phyloP scores from a whole-genome alignment of 2,329 filamentous ascomycete species.

The Sporothrix humicola region DNA sequence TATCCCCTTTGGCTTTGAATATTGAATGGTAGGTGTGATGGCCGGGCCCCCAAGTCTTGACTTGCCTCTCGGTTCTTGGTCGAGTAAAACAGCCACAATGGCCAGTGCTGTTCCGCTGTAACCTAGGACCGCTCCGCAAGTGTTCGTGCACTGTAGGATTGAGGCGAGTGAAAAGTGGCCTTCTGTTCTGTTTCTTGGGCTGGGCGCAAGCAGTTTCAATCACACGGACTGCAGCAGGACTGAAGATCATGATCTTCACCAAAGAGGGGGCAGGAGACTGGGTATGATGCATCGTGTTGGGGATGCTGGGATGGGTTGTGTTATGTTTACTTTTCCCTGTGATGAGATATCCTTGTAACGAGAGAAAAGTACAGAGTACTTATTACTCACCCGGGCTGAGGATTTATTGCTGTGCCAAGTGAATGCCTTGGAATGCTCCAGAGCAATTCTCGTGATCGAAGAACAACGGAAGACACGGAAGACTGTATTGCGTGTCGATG shows the following conservation, averaged over 20 bases:
- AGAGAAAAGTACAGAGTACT: not conserved
- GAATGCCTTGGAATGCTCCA: not conserved
- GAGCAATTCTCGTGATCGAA: not conserved
- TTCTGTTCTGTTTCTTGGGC: not conserved
- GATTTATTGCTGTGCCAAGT: not conserved
- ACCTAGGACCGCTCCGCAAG: slow-evolving; percentile 2
- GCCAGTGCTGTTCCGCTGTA: not conserved
- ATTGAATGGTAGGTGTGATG: not conserved
- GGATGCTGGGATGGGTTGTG: not conserved
- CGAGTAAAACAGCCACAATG: not conserved
- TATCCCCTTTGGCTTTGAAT: slow-evolving; percentile 9
- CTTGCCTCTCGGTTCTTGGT: not conserved
- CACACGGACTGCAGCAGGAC: not conserved
- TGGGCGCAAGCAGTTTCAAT: not conserved
- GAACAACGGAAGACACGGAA: not conserved
- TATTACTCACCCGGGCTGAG: too few species aligned
- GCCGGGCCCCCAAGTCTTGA: not conserved
- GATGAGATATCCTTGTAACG: not conserved
- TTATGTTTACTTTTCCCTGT: not conserved
- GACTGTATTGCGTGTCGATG: not conserved
- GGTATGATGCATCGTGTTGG: not conserved
- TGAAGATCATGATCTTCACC: slow-evolving; percentile 1
- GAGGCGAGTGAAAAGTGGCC: not conserved
- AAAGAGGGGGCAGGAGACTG: not conserved
- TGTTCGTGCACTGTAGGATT: not conserved